Conservation (phyloP, 1,139 yeast species). For the Yamadazyma aaseri region DNA sequence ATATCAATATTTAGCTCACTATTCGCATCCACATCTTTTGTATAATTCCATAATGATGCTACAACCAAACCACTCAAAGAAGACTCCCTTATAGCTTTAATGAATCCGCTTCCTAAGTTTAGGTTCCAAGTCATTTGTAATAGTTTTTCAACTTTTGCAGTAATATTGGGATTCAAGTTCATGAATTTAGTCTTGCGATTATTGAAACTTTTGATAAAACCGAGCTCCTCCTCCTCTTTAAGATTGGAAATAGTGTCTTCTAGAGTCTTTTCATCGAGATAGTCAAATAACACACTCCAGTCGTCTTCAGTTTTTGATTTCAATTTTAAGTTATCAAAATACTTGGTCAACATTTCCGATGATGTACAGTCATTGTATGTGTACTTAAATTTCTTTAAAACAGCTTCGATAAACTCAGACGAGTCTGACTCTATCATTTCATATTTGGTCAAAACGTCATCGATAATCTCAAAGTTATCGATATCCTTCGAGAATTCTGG, state of each 20-base stretch:
- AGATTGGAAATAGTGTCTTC: constrained; percentile 8
- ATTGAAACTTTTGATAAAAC: constrained; percentile 7
- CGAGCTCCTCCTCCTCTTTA: constrained; percentile 3
- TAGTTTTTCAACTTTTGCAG: constrained; percentile 1
- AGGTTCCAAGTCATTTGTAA: too few species aligned
- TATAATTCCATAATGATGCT: constrained; percentile 18
- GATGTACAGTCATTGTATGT: constrained; percentile 10
- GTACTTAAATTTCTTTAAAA: constrained; percentile 9
- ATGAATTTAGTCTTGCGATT: background rate
- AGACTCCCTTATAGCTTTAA: constrained; percentile 6
- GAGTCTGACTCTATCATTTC: constrained; percentile 20
- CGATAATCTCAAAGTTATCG: constrained; percentile 22
- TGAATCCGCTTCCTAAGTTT: too few species aligned
- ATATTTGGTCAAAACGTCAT: constrained; percentile 32
- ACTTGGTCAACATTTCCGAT: constrained; percentile 8
- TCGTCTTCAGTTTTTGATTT: constrained; percentile 13
- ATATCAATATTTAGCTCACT: constrained; percentile 2
- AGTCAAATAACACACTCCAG: constrained; percentile 17
- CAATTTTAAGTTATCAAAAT: constrained; percentile 9
- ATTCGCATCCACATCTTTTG: constrained; percentile 12
- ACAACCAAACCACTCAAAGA: constrained; percentile 4
- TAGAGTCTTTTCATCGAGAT: constrained; percentile 14
- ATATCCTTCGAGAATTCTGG: constrained; percentile 7
- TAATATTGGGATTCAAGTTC: background rate
- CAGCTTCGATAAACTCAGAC: constrained; percentile 8